Base-by-base conservation (phyloP, 2,329 filamentous ascomycete genomes). In the Botryotinia calthae region DNA sequence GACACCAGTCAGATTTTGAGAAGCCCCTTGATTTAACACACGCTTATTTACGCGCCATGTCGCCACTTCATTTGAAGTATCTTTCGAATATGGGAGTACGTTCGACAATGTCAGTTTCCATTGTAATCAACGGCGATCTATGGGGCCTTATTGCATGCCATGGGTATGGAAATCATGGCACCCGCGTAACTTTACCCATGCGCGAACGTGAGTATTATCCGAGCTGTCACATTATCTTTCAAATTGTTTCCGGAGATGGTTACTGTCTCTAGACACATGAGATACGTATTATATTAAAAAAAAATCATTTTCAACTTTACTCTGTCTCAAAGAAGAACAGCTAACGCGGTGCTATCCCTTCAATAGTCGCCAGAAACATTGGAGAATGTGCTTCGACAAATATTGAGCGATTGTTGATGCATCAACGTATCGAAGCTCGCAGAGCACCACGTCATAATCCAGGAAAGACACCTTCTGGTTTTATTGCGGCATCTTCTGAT, bases 91-190 rank as follows among this genome's bases (percentile, higher is more conserved):
- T 97, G 94, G 91, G 90, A 12, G 94, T 97, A 0, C 89, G 94
- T 25, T 93, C 93, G 0, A 97, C 93, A 76, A 97, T 97, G 94
- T 97, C 94, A 0, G 94, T 97, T 74, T 97, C 94, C 1, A 93
- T 97, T 79, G 96, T 94, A 76, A 93, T 93, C 0, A 96, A 97
- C 78, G 86, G 88, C 76, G 92, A 97, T 77, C 83, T 97, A 0
- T 97, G 94, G 95, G 95, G 94, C 0, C 83, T 97, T 42, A 94
- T 97, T 56, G 90, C 93, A 1, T 97, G 94, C 74, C 94, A 97
- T 79, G 89, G 91, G 0, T 97, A 97, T 77, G 94, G 92, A 0
- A 75, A 82, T 6, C 87, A 87, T 58, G 94, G 94, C 6, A 97
- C 61, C 22, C 71, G 64, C 40, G 64, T 72, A 25, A 69, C 64